phyloP scores from a whole-genome alignment of 768 basidiomycete genomes.

The Crepidotus variabilis region DNA sequence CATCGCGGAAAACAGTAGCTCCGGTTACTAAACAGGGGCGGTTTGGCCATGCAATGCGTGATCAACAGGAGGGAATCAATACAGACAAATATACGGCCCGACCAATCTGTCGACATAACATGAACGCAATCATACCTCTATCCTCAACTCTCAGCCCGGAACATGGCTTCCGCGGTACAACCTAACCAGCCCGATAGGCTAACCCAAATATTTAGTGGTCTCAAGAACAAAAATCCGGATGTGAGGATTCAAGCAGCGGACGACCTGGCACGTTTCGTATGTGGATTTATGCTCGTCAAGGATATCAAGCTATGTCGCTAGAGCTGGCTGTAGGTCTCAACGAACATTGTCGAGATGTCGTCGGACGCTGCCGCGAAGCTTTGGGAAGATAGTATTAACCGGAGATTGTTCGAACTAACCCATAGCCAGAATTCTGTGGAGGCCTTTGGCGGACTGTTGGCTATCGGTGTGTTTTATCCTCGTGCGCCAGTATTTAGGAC shows the following conservation, averaged over 20 bases:
- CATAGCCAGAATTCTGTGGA: slow-evolving; percentile 77
- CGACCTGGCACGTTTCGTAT: slow-evolving; percentile 73
- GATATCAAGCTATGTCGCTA: slow-evolving; percentile 11
- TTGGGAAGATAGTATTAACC: slow-evolving; percentile 84
- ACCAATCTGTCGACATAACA: no score
- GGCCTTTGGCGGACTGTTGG: slow-evolving; percentile 82
- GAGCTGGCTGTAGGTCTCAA: slow-evolving; percentile 50
- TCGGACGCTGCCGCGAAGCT: slow-evolving; percentile 77
- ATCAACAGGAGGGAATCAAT: no score
- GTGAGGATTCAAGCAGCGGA: slow-evolving; percentile 63
- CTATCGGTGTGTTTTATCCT: slow-evolving; percentile 62
- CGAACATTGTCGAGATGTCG: slow-evolving; percentile 74
- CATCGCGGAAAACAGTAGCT: no score
- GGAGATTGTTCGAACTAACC: slow-evolving; percentile 74
- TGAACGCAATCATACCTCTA: slow-evolving; percentile 1
- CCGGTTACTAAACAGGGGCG: no score
- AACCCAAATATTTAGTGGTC: slow-evolving; percentile 61
- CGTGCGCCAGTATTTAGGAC: background rate
- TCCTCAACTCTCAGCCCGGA: slow-evolving; percentile 15
- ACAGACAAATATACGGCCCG: no score
- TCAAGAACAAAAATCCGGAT: slow-evolving; percentile 64
- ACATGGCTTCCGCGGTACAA: slow-evolving; percentile 61
- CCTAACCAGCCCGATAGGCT: slow-evolving; percentile 59
- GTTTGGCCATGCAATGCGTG: no score
- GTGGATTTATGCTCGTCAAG: slow-evolving; percentile 16